Evolutionary conservation across 768 basidiomycete genomes (phyloP), one percentile per base, ranked within the genome.

Genomic region (Calocybe cyanea): DNA sequence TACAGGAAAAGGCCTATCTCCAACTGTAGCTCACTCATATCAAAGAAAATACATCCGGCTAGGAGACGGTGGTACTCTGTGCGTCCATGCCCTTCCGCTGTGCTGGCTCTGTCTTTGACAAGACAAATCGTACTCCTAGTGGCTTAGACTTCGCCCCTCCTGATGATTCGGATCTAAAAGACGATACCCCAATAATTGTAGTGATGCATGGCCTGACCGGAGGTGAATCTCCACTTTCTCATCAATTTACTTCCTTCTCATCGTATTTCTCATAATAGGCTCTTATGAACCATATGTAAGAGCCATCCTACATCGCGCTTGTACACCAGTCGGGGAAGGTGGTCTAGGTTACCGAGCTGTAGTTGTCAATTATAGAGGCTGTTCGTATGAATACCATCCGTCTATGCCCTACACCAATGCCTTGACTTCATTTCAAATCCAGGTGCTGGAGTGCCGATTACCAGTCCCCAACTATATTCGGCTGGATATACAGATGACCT

Each of bases 321-420:
- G 85, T 60, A 72, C 73, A 21, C 76, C 87, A 20, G 74, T 82
- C 6, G 74, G 77, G 33, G 71, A 87, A 55, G 91, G 89, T n/a
- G 95, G 94, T 1, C 69, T 95, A 43, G 92, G 93, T 13, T 95
- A 89, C 64, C 77, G 96, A 46, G 94, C 80, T 4, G 85, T 87
- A 10, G 92, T 97, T 7, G 77, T 94, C 61, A 96, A 95, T 67
- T 94, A 87, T 66, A 80, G 94, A 56, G 93, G 92, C 59, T 95
- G 92, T 88, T 57, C 59, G 85, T 77, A n/a, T 24, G 46, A 5
- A 5, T 28, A 28, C 11, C 25, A 6, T 28, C 25, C 25, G 6
- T 49, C 51, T 13, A 7, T 49, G 51, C 18, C 34, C 10, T 7
- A 35, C 5, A n/a, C 4, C 7, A 50, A 43, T 43, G 20, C 32